Percentiles rank a stretch among this genome's conserved stretches.
These are phyloP conservation scores for Ophiorrhiza pumila DNA, from an alignment of 257 asterid species.

Conservation along the genomic window DNA sequence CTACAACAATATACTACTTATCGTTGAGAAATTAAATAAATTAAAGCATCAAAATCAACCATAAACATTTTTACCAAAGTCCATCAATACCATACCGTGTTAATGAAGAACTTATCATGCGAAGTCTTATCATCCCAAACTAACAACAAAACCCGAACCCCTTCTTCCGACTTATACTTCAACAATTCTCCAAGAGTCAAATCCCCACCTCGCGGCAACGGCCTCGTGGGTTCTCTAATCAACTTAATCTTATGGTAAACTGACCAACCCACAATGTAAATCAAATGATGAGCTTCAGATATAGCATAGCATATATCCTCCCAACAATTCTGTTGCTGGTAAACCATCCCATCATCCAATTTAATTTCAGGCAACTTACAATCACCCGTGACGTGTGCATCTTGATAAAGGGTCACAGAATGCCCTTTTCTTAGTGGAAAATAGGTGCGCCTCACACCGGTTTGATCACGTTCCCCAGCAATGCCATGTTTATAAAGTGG, in stretches of 20 bases:
- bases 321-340: conserved; percentile 61
- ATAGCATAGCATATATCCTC: conserved; percentile 85
- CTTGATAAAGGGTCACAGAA: conserved; percentile 74
- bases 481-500: conserved; percentile 60
- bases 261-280: conserved; percentile 93
- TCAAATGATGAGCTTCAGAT: conserved; percentile 82
- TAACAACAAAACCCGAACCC: conserved; percentile 83
- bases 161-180: conserved; percentile 91
- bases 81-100: conserved; percentile 46
- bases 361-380: conserved; percentile 44
- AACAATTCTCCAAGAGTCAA: conserved; percentile 82
- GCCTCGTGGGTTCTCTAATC: conserved; percentile 67
- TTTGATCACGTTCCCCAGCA: conserved; percentile 55
- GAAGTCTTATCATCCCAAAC: conserved; percentile 98
- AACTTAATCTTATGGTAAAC: conserved; percentile 68
- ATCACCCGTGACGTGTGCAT: conserved; percentile 57
- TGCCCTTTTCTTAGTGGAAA: conserved; percentile 79
- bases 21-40: no score
- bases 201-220: conserved; percentile 83
- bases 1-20: no score
- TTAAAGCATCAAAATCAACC: not conserved
- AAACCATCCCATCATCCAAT: conserved; percentile 52
- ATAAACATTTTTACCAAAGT: not conserved
- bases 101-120: conserved; percentile 54
- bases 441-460: conserved; percentile 61